Base-by-base conservation (phyloP, 345 rosid genomes). In the Geranium rotundifolium region DNA sequence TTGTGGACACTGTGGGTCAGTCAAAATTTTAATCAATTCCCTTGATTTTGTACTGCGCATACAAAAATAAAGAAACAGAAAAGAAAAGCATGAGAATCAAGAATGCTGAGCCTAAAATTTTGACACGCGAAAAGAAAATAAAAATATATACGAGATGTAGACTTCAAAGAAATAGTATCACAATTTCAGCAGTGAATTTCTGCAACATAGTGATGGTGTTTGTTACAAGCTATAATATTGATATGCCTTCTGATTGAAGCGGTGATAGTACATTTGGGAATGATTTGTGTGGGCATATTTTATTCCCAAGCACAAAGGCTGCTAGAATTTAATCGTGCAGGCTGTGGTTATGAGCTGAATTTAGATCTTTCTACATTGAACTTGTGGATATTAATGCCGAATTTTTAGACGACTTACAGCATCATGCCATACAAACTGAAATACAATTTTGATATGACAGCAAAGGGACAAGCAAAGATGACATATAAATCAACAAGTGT, bases 11-110 rank as follows among this genome's bases (percentile, higher is more conserved):
- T 73, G 69, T 70, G 91, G 81, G 77, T 81, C 82, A 61, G 60
- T 88, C 19, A 90, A 69, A 72, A 90, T 81, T 71, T 84, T 84
- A 59, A 82, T 23, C 63, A 93, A 84, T 60, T 88, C 97, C 58
- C 39, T 81, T 65, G 82, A 82, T 76, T 86, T 90, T 46, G 79
- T 58, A 37, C 98, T 93, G 95, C 83, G 77, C 71, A 66, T 61
- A 12, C 67, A 29, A 66, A 58, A 59, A 14, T 23, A 19, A 67
- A 41, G 39, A 7, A 27, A 37, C 12, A 37, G 46, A 37, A 37
- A 37, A 37, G 46, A 37, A 37, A 37, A 1, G 14, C 52, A 12
- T 10, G 16, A 46, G 52, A 9, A 46, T 46, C 16, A 46, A 46
- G 9, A 37, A 37, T 37, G 12, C 12, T 37, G 12, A 37, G 46